Base-by-base conservation (phyloP, 139 green algal genomes). In the Chlorella sp. region DNA sequence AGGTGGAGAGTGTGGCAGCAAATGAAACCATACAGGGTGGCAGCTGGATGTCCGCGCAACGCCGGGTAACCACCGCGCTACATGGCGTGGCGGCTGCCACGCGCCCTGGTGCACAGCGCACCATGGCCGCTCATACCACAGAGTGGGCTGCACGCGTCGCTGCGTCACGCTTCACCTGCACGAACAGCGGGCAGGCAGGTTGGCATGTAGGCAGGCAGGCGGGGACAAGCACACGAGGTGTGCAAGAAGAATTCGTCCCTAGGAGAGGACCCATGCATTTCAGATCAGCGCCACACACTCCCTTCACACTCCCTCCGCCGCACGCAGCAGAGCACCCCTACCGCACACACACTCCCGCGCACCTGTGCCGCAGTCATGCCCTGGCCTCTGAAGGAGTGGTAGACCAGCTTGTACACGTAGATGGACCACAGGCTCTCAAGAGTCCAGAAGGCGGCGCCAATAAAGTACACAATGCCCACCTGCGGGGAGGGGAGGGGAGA, bases 391-490 rank as follows among this genome's bases (percentile, higher is more conserved):
- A 95, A 95, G 36, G 83, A 53, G 18, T n/a, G 57, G 86, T 95
- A 95, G 48, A 94, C 93, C 57, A 84, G 14, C 71, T 89, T 94
- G 36, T 91, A 83, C 28, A 85, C 68, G 89, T 89, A 94, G 2
- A 94, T 40, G 61, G 40, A 88, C 92, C 92, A 94, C n/a, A 94
- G 16, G 42, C 84, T 79, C 90, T 96, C 94, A 32, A 94, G 28
- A 4, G 75, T 88, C 94, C 94, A 96, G 3, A 95, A 78, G 18
- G 39, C 90, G 4, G 86, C 93, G 15, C 91, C 92, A 82, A 95
- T 93, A 34, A 94, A 91, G 87, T 94, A 95, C 22, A 96, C 28
- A 32, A 94, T 86, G n/a, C 93, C 94, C 26, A 91, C 78, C 78
- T 83, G 78, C 26, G 40, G 28, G 21, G 22, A 36, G 68, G 2